phyloP scores from a whole-genome alignment of 768 basidiomycete genomes.

The Sistotremastrum suecicum region DNA sequence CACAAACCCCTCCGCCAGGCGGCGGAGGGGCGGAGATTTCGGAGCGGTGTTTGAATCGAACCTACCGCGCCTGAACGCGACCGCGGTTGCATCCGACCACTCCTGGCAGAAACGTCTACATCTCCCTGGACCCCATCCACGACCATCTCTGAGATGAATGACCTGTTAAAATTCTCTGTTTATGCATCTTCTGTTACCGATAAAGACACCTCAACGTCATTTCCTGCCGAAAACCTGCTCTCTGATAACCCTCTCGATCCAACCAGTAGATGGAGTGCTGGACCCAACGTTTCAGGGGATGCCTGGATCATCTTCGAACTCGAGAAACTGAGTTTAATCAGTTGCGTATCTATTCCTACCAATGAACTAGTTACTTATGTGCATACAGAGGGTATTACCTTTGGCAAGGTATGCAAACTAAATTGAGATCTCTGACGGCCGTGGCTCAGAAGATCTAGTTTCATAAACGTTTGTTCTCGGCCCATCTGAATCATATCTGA shows the following conservation, averaged over 20 bases:
- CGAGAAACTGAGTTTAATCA: constrained; percentile 40
- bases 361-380: background rate
- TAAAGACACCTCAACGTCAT: no score
- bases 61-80: no score
- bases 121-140: no score
- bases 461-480: constrained; percentile 17
- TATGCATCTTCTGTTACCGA: no score
- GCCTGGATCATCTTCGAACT: constrained; percentile 65
- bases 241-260: constrained; percentile 49
- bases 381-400: constrained; percentile 52
- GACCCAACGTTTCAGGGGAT: constrained; percentile 36
- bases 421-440: constrained; percentile 6
- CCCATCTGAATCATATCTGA: constrained; percentile 1
- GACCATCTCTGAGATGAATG: no score
- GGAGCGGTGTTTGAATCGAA: no score
- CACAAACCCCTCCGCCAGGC: no score
- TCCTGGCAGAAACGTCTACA: no score
- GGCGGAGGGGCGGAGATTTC: no score
- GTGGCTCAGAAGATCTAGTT: constrained; percentile 10
- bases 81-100: no score
- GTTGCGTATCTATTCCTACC: constrained; percentile 3
- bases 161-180: no score
- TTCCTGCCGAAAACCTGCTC: constrained; percentile 46
- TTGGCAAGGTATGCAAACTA: constrained; percentile 50
- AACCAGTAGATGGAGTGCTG: constrained; percentile 65